Evolutionary conservation across 805 yeast genomes (phyloP).

Genomic region (Nakazawaea pomicola): DNA sequence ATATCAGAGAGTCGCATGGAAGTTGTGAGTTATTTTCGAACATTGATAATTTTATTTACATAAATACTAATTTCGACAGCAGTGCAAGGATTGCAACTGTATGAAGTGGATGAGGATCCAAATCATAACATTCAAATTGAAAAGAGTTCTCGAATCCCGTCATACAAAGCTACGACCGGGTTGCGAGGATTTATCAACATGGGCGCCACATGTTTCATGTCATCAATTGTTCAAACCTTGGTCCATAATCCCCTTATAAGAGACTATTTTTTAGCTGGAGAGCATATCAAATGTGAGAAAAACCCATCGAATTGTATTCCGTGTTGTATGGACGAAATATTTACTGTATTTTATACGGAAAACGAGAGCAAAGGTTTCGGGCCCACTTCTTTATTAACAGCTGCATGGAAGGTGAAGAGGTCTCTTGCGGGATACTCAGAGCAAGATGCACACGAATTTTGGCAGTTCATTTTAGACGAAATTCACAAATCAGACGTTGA

Average conservation of each 20-base stretch:
- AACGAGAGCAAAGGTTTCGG: slow-evolving; percentile 66
- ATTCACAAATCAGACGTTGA: slow-evolving; percentile 50
- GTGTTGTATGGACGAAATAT: slow-evolving; percentile 79
- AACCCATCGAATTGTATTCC: slow-evolving; percentile 56
- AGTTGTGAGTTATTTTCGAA: slow-evolving; percentile 9
- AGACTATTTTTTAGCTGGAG: slow-evolving; percentile 69
- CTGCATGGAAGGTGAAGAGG: slow-evolving; percentile 83
- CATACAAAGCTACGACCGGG: slow-evolving; percentile 62
- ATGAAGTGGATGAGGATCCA: slow-evolving; percentile 21
- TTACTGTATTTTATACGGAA: slow-evolving; percentile 68
- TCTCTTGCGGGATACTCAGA: slow-evolving; percentile 92
- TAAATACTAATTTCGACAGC: not conserved
- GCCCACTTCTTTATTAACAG: slow-evolving; percentile 70
- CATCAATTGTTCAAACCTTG: slow-evolving; percentile 83
- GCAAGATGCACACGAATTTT: slow-evolving; percentile 98
- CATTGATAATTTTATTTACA: not conserved
- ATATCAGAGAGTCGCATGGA: slow-evolving; percentile 21
- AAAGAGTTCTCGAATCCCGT: slow-evolving; percentile 36
- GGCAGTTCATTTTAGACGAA: slow-evolving; percentile 87
- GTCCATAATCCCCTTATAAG: slow-evolving; percentile 88
- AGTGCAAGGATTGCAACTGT: slow-evolving; percentile 28
- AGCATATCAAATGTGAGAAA: slow-evolving; percentile 54
- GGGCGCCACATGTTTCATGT: slow-evolving; percentile 98
- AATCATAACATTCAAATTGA: slow-evolving; percentile 23
- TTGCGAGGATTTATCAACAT: slow-evolving; percentile 84